Conservation (phyloP, 2,329 filamentous ascomycete genomes). For the Pseudogymnoascus sp. region DNA sequence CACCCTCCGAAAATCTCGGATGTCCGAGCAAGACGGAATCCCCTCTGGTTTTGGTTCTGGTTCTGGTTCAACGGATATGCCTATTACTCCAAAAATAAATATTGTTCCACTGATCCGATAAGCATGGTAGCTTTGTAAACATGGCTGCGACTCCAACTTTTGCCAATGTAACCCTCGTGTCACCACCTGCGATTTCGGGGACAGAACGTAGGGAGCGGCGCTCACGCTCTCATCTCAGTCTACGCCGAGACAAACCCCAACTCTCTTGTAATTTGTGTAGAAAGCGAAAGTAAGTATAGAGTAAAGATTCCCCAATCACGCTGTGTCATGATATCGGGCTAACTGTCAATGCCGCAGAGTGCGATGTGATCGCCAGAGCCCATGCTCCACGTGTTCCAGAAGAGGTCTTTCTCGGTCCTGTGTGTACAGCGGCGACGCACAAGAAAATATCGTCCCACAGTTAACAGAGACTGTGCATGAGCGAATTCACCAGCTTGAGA, state of each 20-base stretch:
- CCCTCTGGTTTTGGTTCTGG: not conserved
- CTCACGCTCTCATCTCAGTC: slow-evolving; percentile 19
- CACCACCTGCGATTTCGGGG: not conserved
- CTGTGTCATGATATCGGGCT: not conserved
- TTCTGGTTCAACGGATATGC: not conserved
- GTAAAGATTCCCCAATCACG: slow-evolving; percentile 17
- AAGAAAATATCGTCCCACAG: slow-evolving; percentile 20
- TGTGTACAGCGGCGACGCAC: slow-evolving; percentile 22
- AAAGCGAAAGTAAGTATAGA: slow-evolving; percentile 24
- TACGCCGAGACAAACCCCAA: slow-evolving; percentile 26
- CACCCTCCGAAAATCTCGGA: slow-evolving; percentile 5
- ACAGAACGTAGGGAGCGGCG: slow-evolving; percentile 13
- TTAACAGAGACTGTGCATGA: slow-evolving; percentile 23
- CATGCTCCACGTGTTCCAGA: slow-evolving; percentile 23
- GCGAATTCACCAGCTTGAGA: slow-evolving; percentile 23
- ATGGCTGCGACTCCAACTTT: not conserved
- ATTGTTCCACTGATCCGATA: not conserved
- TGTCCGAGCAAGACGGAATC: not conserved
- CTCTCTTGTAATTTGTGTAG: slow-evolving; percentile 25
- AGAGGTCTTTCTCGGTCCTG: slow-evolving; percentile 21
- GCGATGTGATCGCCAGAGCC: slow-evolving; percentile 25
- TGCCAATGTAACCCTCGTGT: not conserved
- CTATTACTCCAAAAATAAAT: not conserved
- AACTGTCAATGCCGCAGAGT: slow-evolving; percentile 14
- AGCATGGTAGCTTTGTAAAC: not conserved